Base-by-base conservation (phyloP, 2,329 filamentous ascomycete genomes). In the Cercospora sesami region DNA sequence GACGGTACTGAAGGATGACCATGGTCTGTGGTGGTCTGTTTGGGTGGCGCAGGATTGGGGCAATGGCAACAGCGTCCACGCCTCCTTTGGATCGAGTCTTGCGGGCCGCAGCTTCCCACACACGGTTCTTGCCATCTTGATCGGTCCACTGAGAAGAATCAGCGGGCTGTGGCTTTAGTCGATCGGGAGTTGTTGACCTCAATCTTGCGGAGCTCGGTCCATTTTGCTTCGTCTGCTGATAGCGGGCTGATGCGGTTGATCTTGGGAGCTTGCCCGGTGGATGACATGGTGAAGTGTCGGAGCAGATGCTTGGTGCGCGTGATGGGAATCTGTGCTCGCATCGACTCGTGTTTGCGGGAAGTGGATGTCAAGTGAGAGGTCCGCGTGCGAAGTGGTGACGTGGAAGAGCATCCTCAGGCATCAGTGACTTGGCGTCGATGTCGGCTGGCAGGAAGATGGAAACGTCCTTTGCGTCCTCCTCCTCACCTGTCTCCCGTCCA, bases 51-150 rank as follows among this genome's bases (percentile, higher is more conserved):
- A 86, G 79, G 57, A 88, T 85, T 30, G 82, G 82, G 33, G 86
- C 80, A 64, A 87, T 87, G 28, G 86, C 86, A 16, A 89, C 85
- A 30, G 86, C 87, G 64, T 88, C 87, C 8, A 89, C 83, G 59
- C 86, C 86, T 53, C 85, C 83, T 48, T 84, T 82, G 12, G 82
- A 82, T 51, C 85, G 83, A 23, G 84, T 86, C 69, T 85, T 83
- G 31, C 83, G 81, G 8, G 80, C 79, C 4, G 83, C 83, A 36
- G 81, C 80, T 76, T 85, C 83, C 83, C 83, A 85, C 30, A 83
- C 78, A 64, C 83, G 82, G 31, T 79, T 53, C 63, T 79, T 80
- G 68, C 83, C 83, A 2, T 78, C 78, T 70, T 84, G 81, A 23
- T 67, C 68, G 18, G 66, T 69, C 71, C 68, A 71, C 63, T 68